Evolutionary conservation across 129 eudicot genomes (phyloP), one percentile per base, ranked within the genome.

Genomic region (Deinandra increscens): DNA sequence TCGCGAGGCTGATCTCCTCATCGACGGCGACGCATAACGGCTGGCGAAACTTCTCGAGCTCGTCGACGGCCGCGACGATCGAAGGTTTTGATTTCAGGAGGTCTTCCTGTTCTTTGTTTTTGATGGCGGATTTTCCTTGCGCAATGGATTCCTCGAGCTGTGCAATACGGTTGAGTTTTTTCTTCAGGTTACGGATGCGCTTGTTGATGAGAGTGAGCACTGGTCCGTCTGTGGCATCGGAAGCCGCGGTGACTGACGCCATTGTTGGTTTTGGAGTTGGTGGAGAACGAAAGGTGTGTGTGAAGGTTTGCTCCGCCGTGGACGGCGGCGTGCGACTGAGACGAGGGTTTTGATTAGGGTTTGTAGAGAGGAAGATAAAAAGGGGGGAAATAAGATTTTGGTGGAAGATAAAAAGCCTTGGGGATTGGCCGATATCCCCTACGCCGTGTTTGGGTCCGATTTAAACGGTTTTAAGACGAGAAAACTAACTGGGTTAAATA

Each of bases 121-220:
- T 89, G 75, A 83, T 75, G 44, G 78, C 82, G 20, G 88, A 39
- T 71, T 93, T 93, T 0, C 95, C 90, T 15, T 79, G 77, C 45
- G 90, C 36, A 31, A 81, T 39, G 14, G 91, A 79, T 4, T 89
- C 96, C 44, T 93, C 98, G 74, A 87, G 83, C 60, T 87, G 95
- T 9, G 82, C 15, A 56, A 93, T 93, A 44, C 98, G 92, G 61
- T 87, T 89, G 74, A 72, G 81, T n/a, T 93, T 93, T 61, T 93
- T 89, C 31, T 88, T 86, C 51, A 89, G 84, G 59, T 90, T 82
- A 13, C 98, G 91, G 77, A 93, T 81, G 70, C 98, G 97, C 48
- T 93, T 89, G 90, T 82, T 89, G 86, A 93, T 70, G 23, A 93
- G 68, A 51, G 55, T 87, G 19, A 93, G 92, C 26, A 87, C 92